phyloP scores from a whole-genome alignment of 768 basidiomycete genomes.

The Lyophyllum shimeji region DNA sequence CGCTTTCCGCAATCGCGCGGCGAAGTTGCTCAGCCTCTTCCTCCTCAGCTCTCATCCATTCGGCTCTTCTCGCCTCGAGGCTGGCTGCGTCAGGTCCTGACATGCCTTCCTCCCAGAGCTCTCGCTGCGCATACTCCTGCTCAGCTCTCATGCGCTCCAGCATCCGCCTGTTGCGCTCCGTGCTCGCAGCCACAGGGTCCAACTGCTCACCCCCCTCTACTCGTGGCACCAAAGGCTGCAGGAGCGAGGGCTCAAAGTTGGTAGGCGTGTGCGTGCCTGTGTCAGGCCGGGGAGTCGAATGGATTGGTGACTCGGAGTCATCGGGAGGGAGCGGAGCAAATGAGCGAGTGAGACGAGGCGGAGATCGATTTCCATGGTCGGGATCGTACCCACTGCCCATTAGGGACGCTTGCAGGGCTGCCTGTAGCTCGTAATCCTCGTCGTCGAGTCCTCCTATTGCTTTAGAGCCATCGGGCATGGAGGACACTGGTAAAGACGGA shows the following conservation, averaged over 20 bases:
- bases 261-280: slow-evolving; percentile 18
- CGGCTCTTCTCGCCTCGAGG: slow-evolving; percentile 31
- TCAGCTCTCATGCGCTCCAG: slow-evolving; percentile 64
- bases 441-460: slow-evolving; percentile 57
- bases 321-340: slow-evolving; percentile 20
- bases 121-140: slow-evolving; percentile 67
- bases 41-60: slow-evolving; percentile 34
- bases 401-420: slow-evolving; percentile 82
- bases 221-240: background rate
- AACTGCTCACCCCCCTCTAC: slow-evolving; percentile 19
- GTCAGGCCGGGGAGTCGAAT: slow-evolving; percentile 16
- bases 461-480: slow-evolving; percentile 6
- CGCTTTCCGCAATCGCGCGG: slow-evolving; percentile 62
- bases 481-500: slow-evolving; percentile 4
- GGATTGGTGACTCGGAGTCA: background rate
- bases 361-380: slow-evolving; percentile 19
- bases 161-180: slow-evolving; percentile 59
- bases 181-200: slow-evolving; percentile 66
- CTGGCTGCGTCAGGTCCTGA: slow-evolving; percentile 29
- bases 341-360: slow-evolving; percentile 26
- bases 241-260: slow-evolving; percentile 1
- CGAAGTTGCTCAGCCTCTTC: slow-evolving; percentile 61
- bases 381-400: slow-evolving; percentile 23
- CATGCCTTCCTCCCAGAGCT: slow-evolving; percentile 45
- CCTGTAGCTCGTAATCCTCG: slow-evolving; percentile 87